phyloP scores from a whole-genome alignment of 2,329 filamentous ascomycete genomes.

The Colletotrichum gloeosporioides region DNA sequence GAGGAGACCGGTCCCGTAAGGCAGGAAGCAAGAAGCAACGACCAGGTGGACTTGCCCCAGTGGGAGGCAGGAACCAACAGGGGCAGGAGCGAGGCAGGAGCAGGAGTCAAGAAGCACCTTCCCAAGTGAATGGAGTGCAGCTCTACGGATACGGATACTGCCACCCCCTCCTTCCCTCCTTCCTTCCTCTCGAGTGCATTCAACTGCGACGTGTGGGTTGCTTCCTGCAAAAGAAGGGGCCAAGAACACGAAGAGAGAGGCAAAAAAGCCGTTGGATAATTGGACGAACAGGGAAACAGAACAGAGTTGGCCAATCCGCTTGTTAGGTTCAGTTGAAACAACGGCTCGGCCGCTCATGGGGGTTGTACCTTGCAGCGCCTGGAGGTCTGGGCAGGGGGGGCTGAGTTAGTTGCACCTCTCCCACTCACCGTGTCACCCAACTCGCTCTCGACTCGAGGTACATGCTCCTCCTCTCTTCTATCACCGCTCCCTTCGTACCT shows the following conservation, averaged over 20 bases:
- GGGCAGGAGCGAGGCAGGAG: background rate
- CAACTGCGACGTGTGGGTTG: background rate
- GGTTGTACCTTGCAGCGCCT: slow-evolving; percentile 15
- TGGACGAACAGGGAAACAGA: slow-evolving; percentile 12
- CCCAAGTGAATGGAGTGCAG: background rate
- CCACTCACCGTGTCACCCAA: background rate
- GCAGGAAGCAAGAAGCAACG: background rate
- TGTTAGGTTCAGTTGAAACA: slow-evolving; percentile 10
- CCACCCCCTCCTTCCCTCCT: background rate
- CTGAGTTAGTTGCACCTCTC: background rate
- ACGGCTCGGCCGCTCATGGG: slow-evolving; percentile 3
- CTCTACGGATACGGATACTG: background rate
- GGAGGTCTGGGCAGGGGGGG: background rate
- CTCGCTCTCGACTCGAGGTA: background rate
- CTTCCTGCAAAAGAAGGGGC: background rate
- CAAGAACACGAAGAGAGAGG: background rate
- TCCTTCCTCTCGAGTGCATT: background rate
- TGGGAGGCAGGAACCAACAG: background rate
- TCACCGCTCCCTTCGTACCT: background rate
- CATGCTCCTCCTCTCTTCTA: background rate
- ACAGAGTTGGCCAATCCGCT: slow-evolving; percentile 8
- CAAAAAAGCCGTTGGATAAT: slow-evolving; percentile 9
- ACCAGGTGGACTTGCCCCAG: background rate
- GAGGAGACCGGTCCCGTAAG: background rate
- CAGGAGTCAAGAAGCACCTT: background rate